Evolutionary conservation across 1,284 basidiomycete species (phyloP), one percentile per base, ranked within the genome.

Genomic region (Apiotrichum domesticum): DNA sequence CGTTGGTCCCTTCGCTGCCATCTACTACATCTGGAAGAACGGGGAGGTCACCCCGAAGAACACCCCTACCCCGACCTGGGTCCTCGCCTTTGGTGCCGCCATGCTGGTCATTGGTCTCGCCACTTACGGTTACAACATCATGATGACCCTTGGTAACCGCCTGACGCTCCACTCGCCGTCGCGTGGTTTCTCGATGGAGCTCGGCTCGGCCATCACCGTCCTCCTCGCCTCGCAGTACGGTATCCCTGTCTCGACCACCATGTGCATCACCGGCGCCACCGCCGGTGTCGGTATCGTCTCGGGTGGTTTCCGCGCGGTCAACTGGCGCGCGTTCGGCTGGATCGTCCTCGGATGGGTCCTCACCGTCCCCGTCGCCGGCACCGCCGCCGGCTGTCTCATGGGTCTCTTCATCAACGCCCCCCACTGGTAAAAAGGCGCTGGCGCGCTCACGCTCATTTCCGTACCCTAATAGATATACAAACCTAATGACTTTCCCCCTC

Each of bases 181-280:
- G 9, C 75, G 80, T 54, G 80, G 79, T 29, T 79, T 79, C 69
- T 74, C 72, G 7, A 80, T 80, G 79, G 79, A 80, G 65, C 65
- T 80, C 35, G 79, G 78, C 9, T 71, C 78, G 1, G 67, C 78
- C 47, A 77, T 79, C 64, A 78, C 77, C 40, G 76, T 80, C 61
- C 70, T 80, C 45, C 70, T 80, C 47, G 79, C 79, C 8, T 78
- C 78, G 5, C 78, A 67, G 58, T 66, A 69, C 62, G 66, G 64
- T 55, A 65, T 77, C 41, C 77, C 77, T 10, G 77, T 77, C 35
- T 74, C 72, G 2, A 74, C 76, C 5, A 77, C 77, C 45, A 73
- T 73, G 70, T 74, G 73, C 57, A 72, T 74, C 51, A 65, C 67
- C 14, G 73, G 73, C 34, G 64, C 72, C 32, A 75, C 73, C 10